Base-by-base conservation (phyloP, 495 filamentous ascomycete species). In the Xylaria cubensis region DNA sequence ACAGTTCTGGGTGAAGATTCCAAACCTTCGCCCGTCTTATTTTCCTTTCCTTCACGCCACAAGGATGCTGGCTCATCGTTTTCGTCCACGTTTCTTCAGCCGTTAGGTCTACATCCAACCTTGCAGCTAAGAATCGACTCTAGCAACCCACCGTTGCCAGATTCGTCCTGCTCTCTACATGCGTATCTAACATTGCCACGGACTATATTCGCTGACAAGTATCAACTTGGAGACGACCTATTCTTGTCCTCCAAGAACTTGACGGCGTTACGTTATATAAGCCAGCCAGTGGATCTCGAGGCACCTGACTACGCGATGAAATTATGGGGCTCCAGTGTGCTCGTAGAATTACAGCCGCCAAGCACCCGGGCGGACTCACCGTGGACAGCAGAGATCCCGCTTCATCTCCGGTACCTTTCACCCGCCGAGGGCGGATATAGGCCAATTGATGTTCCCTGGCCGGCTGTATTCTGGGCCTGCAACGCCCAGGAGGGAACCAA, bases 381-480 rank as follows among this genome's bases (percentile, higher is more conserved):
- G 6, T 97, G 91, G 91, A 93, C 90, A 48, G 90, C 89, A 50
- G 90, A 92, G 55, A 87, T 99, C 46, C 97, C 96, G 0, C 86
- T 97, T 13, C 97, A 99, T 76, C 86, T 97, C 2, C 92, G 95
- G 36, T 98, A 98, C 74, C 84, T 96, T n/a, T 79, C 77, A 9
- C 89, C 91, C 1, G 81, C 83, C 0, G 80, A 83, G 55, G 83
- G 85, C 6, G 89, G 89, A 3, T 86, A 89, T 65, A 73, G 75
- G 0, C 71, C 73, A 15, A 75, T 89, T 4, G 73, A 87, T 24
- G 81, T 97, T 0, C 91, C 93, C 0, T 87, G 88, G 73, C 97
- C 94, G 4, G 87, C 90, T 3, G 87, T 98, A 2, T 98, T 99
- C 84, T 98, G 95, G 95, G 96, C 94, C 1, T 99, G 96, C 78